A percentile compares a stretch with the other conserved stretches of the same genome.
Conservation (phyloP, 306 rosid genomes). For the Cucurbita argyrosperma region DNA sequence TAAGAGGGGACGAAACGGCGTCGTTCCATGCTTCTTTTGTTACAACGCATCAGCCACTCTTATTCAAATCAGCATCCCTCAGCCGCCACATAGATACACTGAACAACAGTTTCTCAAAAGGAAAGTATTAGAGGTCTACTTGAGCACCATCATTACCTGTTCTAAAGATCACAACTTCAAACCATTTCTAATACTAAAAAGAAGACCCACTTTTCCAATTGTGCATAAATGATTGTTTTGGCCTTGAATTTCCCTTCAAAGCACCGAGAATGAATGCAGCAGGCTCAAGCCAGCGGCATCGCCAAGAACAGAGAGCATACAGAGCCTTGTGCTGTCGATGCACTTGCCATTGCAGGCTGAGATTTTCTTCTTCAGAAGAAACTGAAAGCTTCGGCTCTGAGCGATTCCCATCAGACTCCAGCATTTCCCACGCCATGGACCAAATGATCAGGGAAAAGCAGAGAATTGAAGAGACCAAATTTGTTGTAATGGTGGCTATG, state of each 20-base stretch:
- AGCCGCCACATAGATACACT: neutral
- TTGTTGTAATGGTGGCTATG: slow-evolving; percentile 75
- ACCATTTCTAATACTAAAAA: slow-evolving; percentile 30
- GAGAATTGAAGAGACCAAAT: slow-evolving; percentile 41
- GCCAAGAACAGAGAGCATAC: slow-evolving; percentile 1
- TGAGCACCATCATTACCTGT: slow-evolving; percentile 41
- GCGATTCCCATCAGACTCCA: slow-evolving; percentile 57
- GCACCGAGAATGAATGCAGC: slow-evolving; percentile 36
- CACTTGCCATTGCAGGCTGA: slow-evolving; percentile 62
- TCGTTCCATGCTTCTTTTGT: neutral
- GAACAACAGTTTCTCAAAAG: slow-evolving; percentile 14
- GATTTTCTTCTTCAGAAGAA: slow-evolving; percentile 85
- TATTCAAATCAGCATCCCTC: slow-evolving; percentile 3
- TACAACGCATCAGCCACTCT: neutral
- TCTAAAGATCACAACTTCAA: neutral
- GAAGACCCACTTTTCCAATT: slow-evolving; percentile 50
- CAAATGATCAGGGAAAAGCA: slow-evolving; percentile 67
- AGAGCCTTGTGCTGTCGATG: slow-evolving; percentile 65
- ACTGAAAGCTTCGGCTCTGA: slow-evolving; percentile 50
- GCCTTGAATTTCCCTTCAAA: slow-evolving; percentile 25
- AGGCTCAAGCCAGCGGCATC: slow-evolving; percentile 12
- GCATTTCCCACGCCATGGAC: slow-evolving; percentile 77
- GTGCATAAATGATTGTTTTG: slow-evolving; percentile 40
- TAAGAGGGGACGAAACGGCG: neutral
- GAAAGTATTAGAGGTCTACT: slow-evolving; percentile 34